These are phyloP conservation scores for Teratosphaeria nubilosa DNA, from an alignment of 2,329 filamentous ascomycete genomes.

Conservation along the genomic window DNA sequence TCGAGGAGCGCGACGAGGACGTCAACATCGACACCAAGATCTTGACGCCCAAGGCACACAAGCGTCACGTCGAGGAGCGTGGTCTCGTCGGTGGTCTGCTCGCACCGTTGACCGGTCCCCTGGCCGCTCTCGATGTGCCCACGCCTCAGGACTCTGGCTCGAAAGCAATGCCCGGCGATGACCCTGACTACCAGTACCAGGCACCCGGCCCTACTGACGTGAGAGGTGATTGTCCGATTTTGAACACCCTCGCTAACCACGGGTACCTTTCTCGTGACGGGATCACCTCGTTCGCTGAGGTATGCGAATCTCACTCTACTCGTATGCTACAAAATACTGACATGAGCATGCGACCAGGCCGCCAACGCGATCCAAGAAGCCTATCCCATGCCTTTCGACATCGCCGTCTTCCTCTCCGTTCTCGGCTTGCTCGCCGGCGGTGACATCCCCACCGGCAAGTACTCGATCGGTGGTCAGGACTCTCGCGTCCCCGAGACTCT, in stretches of 20 bases:
- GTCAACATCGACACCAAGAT: conserved; percentile 10
- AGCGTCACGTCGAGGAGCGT: conserved; percentile 9
- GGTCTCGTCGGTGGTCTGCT: conserved; percentile 10
- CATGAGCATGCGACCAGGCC: conserved; percentile 12
- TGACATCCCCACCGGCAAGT: conserved; percentile 17
- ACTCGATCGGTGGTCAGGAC: conserved; percentile 15
- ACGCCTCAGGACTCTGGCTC: conserved; percentile 13
- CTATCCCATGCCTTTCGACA: conserved; percentile 15
- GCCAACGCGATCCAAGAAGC: conserved; percentile 17
- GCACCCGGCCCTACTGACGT: conserved; percentile 14
- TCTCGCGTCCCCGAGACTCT: conserved; percentile 15
- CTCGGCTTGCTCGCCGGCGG: conserved; percentile 18
- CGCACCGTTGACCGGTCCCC: conserved; percentile 14
- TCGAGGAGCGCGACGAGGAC: conserved; percentile 11
- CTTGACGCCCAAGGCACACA: conserved; percentile 11
- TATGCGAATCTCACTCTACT: conserved; percentile 7
- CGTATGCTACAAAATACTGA: neutral
- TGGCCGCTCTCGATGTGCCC: conserved; percentile 14
- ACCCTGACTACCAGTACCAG: conserved; percentile 15
- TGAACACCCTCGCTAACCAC: conserved; percentile 7
- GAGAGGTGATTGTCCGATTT: conserved; percentile 9
- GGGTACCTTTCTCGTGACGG: conserved; percentile 4
- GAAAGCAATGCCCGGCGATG: conserved; percentile 14
- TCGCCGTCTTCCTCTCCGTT: conserved; percentile 15
- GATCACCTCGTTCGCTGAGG: conserved; percentile 15